These are phyloP conservation scores for Metschnikowia arizonensis DNA, from an alignment of 805 yeast species.

Conservation along the genomic window DNA sequence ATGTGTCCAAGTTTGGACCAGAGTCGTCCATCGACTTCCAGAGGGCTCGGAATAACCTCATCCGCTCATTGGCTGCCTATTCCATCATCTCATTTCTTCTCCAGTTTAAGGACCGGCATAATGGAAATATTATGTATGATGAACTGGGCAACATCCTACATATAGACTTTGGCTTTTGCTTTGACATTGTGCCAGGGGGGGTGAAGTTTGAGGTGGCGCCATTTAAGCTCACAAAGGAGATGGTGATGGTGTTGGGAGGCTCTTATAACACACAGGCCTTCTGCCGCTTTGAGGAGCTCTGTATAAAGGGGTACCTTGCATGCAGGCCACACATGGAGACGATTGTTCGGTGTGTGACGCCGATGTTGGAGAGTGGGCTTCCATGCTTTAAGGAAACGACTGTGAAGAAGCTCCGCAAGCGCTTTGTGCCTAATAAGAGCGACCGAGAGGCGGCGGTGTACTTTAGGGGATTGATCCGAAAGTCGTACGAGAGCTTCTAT, in stretches of 20 bases:
- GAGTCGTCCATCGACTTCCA: slow-evolving; percentile 87
- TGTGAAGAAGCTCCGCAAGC: slow-evolving; percentile 64
- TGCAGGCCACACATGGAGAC: slow-evolving; percentile 84
- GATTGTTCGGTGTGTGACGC: slow-evolving; percentile 77
- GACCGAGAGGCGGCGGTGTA: slow-evolving; percentile 82
- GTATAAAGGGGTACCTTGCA: slow-evolving; percentile 87
- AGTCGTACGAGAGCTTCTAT: slow-evolving; percentile 80
- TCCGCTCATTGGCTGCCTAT: slow-evolving; percentile 91
- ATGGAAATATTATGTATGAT: slow-evolving; percentile 96
- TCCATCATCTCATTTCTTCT: slow-evolving; percentile 85
- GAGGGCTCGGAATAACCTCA: slow-evolving; percentile 85
- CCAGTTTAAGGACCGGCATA: slow-evolving; percentile 96
- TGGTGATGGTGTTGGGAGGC: slow-evolving; percentile 97
- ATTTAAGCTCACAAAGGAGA: slow-evolving; percentile 91
- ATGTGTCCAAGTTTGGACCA: slow-evolving; percentile 89
- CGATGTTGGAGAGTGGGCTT: slow-evolving; percentile 92
- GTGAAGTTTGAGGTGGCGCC: slow-evolving; percentile 98
- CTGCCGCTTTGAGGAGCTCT: slow-evolving; percentile 90
- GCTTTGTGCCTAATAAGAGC: slow-evolving; percentile 77
- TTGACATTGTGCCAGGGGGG: slow-evolving; percentile 98
- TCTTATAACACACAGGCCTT: slow-evolving; percentile 77
- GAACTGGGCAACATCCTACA: slow-evolving; percentile 92
- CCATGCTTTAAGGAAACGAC: slow-evolving; percentile 94
- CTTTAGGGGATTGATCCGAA: slow-evolving; percentile 71
- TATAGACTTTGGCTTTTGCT: slow-evolving; percentile 97